Evolutionary conservation across 805 yeast species (phyloP), one percentile per base, ranked within the genome.

Genomic region (Komagataella ulmi): DNA sequence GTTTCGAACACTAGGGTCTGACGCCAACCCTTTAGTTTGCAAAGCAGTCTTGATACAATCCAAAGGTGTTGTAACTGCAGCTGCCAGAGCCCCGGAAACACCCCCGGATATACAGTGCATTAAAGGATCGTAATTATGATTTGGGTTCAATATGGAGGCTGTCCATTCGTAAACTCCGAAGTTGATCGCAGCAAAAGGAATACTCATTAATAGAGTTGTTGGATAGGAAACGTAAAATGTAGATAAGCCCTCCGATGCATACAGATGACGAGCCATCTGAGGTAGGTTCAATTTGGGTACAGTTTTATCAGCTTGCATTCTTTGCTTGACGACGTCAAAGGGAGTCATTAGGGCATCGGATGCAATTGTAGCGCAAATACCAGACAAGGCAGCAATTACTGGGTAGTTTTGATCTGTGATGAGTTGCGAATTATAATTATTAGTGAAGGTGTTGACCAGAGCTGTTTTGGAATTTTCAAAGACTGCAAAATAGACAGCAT

Each of bases 301-400:
- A 10, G 18, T 48, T 21, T 44, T 14, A 24, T 47, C 18, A 10
- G 72, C 68, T 67, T 91, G 99, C 96, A 91, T 89, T 67, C 98
- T 77, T 70, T 91, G 99, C 65, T 91, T 91, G 53, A 93, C 71
- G 24, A 91, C 95, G 62, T 91, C 99, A 61, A 91, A 91, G 30
- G 99, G 99, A 56, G 93, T 91, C 98, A 91, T 91, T 58, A 93
- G 73, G 1, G 97, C 97, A 66, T 91, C 98, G 3, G 91, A 83
- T 1, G 93, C 86, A n/a, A 81, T 80, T 3, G 97, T 91, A 17
- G 97, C 98, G 7, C 86, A 82, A 8, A 89, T 85, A 55, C 98
- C 99, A 12, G 96, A 90, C 21, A 81, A 61, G 17, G 95, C 84
- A 4, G 96, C 91, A 57, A 87, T 83, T 44, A 85, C 59, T 18